A percentile compares a stretch with the other conserved stretches of the same genome.
phyloP scores from a whole-genome alignment of 768 basidiomycete species.

The Macrolepiota albuminosa region DNA sequence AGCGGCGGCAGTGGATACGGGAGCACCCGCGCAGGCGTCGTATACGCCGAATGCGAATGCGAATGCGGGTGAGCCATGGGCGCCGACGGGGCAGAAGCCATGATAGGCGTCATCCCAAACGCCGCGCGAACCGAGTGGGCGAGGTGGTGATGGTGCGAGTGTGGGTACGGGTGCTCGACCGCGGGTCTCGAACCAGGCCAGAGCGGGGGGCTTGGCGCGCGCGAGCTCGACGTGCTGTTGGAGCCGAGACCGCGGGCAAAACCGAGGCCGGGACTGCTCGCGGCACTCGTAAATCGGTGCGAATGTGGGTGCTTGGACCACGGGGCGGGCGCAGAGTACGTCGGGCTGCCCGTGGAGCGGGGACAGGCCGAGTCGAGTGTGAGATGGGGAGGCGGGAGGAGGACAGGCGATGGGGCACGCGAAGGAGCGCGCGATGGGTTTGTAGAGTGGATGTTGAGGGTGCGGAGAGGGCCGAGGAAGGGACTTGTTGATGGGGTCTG shows the following conservation, averaged over 20 bases:
- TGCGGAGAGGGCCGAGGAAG: conserved; percentile 73
- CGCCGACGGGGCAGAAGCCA: conserved; percentile 13
- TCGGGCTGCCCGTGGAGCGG: conserved; percentile 8
- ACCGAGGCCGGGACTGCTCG: conserved; percentile 46
- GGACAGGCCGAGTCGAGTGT: conserved; percentile 6
- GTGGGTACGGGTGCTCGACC: conserved; percentile 39
- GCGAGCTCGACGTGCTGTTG: conserved; percentile 48
- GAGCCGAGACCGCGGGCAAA: conserved; percentile 29
- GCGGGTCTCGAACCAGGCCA: conserved; percentile 31
- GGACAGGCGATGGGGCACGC: conserved; percentile 68
- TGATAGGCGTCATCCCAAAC: conserved; percentile 90
- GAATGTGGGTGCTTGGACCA: not conserved
- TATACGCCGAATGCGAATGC: conserved; percentile 17
- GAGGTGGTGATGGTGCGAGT: conserved; percentile 55
- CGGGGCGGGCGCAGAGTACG: not conserved
- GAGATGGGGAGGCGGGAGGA: conserved; percentile 48
- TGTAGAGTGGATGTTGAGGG: conserved; percentile 69
- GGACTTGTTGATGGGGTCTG: conserved; percentile 62
- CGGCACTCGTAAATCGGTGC: not conserved
- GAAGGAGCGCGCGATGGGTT: conserved; percentile 69
- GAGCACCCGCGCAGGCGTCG: conserved; percentile 10
- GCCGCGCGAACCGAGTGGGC: conserved; percentile 83
- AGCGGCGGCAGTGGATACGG: conserved; percentile 26
- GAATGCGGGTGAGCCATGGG: not conserved
- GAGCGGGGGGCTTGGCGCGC: conserved; percentile 63